These are phyloP conservation scores for Xerocomus amazonicus DNA, from an alignment of 1,284 basidiomycete genomes.

Conservation along the genomic window DNA sequence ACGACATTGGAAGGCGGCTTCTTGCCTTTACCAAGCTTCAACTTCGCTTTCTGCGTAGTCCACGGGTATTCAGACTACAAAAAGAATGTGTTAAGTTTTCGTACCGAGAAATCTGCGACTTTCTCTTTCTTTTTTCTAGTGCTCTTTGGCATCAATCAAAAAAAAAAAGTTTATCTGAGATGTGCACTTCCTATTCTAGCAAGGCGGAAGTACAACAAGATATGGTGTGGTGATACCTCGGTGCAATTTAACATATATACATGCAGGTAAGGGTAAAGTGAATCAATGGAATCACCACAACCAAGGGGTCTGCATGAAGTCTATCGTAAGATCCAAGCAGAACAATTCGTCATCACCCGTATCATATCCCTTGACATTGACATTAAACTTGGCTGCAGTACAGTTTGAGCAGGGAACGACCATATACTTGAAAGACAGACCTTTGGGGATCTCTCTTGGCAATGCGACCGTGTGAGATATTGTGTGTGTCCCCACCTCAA, in stretches of 20 bases:
- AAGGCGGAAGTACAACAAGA: not conserved
- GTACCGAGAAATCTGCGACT: conserved; percentile 83
- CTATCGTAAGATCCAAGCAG: conserved; percentile 77
- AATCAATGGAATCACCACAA: conserved; percentile 22
- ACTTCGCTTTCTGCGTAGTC: conserved; percentile 79
- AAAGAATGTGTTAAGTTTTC: conserved; percentile 2
- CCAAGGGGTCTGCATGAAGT: conserved; percentile 59
- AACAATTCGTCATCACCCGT: conserved; percentile 75
- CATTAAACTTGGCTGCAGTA: conserved; percentile 76
- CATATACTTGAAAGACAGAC: conserved; percentile 40
- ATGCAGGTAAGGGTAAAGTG: conserved; percentile 1
- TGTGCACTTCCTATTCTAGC: not conserved
- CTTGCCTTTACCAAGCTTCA: conserved; percentile 96
- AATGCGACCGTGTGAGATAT: conserved; percentile 79
- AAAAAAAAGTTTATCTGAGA: not conserved
- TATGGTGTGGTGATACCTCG: not conserved
- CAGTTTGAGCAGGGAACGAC: conserved; percentile 7
- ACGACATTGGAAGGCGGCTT: conserved; percentile 80
- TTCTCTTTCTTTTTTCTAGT: conserved; percentile 85
- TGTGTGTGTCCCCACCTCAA: conserved; percentile 64
- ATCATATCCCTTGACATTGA: conserved; percentile 73
- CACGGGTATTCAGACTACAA: conserved; percentile 8
- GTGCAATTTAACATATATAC: conserved; percentile 4
- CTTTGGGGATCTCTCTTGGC: conserved; percentile 86
- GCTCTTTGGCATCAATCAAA: conserved; percentile 73